phyloP scores from a whole-genome alignment of 2,329 filamentous ascomycete species.

The Trichoderma aggressivum region DNA sequence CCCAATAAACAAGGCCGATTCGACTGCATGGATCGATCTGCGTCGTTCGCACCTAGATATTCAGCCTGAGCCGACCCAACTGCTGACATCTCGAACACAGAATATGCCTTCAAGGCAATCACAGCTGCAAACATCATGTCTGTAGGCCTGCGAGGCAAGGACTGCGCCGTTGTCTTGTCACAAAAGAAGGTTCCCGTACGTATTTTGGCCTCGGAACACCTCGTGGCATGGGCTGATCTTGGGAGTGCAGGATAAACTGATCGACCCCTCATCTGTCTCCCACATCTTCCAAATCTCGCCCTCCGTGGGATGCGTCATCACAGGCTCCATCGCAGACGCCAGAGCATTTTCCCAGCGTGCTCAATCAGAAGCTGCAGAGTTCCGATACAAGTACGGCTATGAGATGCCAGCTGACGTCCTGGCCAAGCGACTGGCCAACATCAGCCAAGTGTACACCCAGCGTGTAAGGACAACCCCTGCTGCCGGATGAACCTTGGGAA shows the following conservation, averaged over 20 bases:
- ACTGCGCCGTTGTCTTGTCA: slow-evolving; percentile 93
- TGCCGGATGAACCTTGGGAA: neutral
- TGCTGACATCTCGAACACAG: slow-evolving; percentile 48
- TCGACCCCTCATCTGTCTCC: slow-evolving; percentile 93
- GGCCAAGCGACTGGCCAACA: slow-evolving; percentile 95
- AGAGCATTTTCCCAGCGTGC: slow-evolving; percentile 89
- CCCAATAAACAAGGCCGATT: neutral
- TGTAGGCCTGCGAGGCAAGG: slow-evolving; percentile 90
- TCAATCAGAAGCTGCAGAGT: slow-evolving; percentile 93
- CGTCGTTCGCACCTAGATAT: neutral
- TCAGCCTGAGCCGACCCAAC: neutral
- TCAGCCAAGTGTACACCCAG: slow-evolving; percentile 99
- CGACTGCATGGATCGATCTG: neutral
- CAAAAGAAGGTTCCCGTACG: slow-evolving; percentile 99
- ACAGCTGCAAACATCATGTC: slow-evolving; percentile 99
- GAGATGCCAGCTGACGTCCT: slow-evolving; percentile 99
- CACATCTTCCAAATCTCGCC: slow-evolving; percentile 97
- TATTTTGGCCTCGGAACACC: slow-evolving; percentile 21
- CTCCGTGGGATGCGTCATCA: slow-evolving; percentile 97
- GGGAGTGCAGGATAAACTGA: slow-evolving; percentile 82
- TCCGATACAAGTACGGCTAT: slow-evolving; percentile 97
- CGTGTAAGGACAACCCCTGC: slow-evolving; percentile 54
- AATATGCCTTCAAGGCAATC: slow-evolving; percentile 99
- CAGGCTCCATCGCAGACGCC: slow-evolving; percentile 95
- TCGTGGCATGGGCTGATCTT: slow-evolving; percentile 22